Conservation (phyloP, 2,329 filamentous ascomycete genomes). For the Trichoderma brevicompactum region DNA sequence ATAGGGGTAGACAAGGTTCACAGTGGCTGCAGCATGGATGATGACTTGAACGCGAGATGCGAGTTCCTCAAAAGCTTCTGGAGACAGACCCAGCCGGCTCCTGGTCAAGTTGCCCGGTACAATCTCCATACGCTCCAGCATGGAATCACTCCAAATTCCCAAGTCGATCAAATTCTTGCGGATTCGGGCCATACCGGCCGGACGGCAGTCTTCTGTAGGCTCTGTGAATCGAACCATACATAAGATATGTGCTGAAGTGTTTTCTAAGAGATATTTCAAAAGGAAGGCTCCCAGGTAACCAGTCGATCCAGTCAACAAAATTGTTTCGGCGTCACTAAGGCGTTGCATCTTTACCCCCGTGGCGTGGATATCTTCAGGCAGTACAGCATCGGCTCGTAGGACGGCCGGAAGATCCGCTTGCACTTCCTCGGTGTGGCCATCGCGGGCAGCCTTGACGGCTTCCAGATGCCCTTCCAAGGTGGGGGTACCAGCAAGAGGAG, state of each 20-base stretch:
- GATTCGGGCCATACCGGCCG: conserved; percentile 72
- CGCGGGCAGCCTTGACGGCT: conserved; percentile 70
- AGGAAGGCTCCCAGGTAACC: conserved; percentile 78
- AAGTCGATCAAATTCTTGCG: conserved; percentile 78
- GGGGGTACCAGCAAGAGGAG: conserved; percentile 70
- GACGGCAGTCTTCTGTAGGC: conserved; percentile 64
- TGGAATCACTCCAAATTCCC: conserved; percentile 75
- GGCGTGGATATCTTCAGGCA: conserved; percentile 72
- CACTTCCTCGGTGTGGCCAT: conserved; percentile 74
- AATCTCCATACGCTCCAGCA: conserved; percentile 78
- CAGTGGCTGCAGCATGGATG: conserved; percentile 76
- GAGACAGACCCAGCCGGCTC: conserved; percentile 68
- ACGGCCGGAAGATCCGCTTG: conserved; percentile 76
- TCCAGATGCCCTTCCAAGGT: conserved; percentile 75
- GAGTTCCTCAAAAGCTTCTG: conserved; percentile 67
- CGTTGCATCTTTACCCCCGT: conserved; percentile 57
- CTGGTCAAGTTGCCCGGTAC: conserved; percentile 73
- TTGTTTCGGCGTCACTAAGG: conserved; percentile 67
- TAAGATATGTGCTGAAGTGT: conserved; percentile 69
- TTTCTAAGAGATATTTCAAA: conserved; percentile 69
- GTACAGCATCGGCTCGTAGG: conserved; percentile 66
- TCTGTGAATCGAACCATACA: conserved; percentile 76
- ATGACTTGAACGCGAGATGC: conserved; percentile 71
- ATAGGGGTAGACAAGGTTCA: conserved; percentile 82
- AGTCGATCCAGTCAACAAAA: conserved; percentile 75